Conservation (phyloP, 495 filamentous ascomycete species). For the Penicillium egyptiacum region DNA sequence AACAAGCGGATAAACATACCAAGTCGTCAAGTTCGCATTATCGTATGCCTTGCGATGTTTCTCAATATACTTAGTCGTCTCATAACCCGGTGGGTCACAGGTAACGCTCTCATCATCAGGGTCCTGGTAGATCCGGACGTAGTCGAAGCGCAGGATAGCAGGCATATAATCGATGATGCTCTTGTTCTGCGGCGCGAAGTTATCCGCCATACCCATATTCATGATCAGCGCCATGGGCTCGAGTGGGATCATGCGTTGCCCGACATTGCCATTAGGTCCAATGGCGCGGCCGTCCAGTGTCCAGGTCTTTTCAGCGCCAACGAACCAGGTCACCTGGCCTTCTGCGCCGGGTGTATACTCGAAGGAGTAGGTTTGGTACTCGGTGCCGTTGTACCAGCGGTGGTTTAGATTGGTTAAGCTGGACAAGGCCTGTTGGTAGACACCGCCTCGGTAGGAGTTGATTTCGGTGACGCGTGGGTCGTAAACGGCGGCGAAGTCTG, state of each 20-base stretch:
- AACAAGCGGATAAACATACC: conserved; percentile 29
- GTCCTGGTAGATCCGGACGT: conserved; percentile 74
- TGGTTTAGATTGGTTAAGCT: conserved; percentile 71
- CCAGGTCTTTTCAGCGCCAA: conserved; percentile 66
- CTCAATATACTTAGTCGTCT: conserved; percentile 69
- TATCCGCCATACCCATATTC: conserved; percentile 73
- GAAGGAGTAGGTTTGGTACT: conserved; percentile 70
- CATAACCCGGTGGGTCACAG: conserved; percentile 69
- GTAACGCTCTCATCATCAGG: conserved; percentile 58
- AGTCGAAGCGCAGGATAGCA: conserved; percentile 71
- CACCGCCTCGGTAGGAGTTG: conserved; percentile 66
- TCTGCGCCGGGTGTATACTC: conserved; percentile 66
- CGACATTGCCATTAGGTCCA: conserved; percentile 72
- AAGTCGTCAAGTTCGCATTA: conserved; percentile 63
- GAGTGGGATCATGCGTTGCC: conserved; percentile 64
- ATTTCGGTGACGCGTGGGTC: conserved; percentile 57
- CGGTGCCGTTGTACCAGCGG: conserved; percentile 72
- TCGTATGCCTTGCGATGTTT: conserved; percentile 61
- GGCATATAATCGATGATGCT: conserved; percentile 57
- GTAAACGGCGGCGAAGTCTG: conserved; percentile 64
- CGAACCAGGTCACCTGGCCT: conserved; percentile 66
- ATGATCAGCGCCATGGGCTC: conserved; percentile 70
- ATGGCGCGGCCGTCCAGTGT: conserved; percentile 63
- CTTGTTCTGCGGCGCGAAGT: conserved; percentile 63
- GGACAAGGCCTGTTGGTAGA: conserved; percentile 72